phyloP scores from a whole-genome alignment of 805 yeast species.

The Metschnikowia proteae region DNA sequence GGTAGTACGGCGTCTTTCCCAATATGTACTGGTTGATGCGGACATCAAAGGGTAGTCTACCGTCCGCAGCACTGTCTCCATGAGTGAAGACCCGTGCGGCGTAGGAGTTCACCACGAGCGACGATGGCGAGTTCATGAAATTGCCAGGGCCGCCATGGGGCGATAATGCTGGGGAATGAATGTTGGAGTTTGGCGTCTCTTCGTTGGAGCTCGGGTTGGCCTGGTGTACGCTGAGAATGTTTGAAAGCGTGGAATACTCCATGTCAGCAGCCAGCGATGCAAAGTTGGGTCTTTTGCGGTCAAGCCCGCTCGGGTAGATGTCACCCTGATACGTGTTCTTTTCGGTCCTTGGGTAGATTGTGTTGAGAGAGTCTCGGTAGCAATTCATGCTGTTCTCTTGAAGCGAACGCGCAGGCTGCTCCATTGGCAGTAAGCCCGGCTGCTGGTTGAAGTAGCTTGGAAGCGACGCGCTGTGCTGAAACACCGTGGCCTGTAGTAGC shows the following conservation, averaged over 20 bases:
- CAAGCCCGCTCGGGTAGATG: not conserved
- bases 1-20: conserved; percentile 47
- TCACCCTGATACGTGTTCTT: not conserved
- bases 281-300: conserved; percentile 41
- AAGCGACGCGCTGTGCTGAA: conserved; percentile 16
- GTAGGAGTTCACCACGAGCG: conserved; percentile 5
- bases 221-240: conserved; percentile 43
- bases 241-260: conserved; percentile 67
- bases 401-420: not conserved
- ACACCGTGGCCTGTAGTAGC: conserved; percentile 13
- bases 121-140: conserved; percentile 6
- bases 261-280: conserved; percentile 68
- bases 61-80: not conserved
- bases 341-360: not conserved
- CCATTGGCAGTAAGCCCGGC: not conserved
- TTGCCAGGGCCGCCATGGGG: conserved; percentile 23
- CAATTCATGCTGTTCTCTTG: not conserved
- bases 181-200: conserved; percentile 36
- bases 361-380: not conserved
- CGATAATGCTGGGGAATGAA: conserved; percentile 35
- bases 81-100: conserved; percentile 1
- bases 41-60: conserved; percentile 48
- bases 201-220: conserved; percentile 39
- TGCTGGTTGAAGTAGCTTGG: conserved; percentile 8
- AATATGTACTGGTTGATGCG: conserved; percentile 65